Conservation (phyloP, 179 eudicot genomes). For the Nepenthes alata region DNA sequence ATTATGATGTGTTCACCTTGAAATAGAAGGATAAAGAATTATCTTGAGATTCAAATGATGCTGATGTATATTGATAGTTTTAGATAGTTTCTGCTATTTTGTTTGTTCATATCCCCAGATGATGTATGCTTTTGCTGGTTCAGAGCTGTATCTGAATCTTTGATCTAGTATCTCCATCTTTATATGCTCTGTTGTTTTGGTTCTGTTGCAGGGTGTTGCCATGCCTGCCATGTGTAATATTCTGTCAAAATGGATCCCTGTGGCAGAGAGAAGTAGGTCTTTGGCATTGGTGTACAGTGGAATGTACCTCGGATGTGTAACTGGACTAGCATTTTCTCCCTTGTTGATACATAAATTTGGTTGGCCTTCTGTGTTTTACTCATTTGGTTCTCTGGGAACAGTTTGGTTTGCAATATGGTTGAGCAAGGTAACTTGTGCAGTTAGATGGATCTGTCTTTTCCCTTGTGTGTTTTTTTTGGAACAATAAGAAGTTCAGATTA, state of each 20-base stretch:
- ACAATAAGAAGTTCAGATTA: too few relatives aligned
- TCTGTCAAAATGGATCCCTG: conserved; percentile 93
- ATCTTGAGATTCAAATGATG: too few relatives aligned
- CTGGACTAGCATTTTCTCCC: conserved; percentile 90
- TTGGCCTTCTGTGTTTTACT: conserved; percentile 93
- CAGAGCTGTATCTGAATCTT: not conserved
- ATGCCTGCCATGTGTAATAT: conserved; percentile 99
- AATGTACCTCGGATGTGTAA: conserved; percentile 94
- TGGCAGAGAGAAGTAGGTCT: conserved; percentile 90
- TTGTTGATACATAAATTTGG: conserved; percentile 64
- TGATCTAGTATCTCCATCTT: not conserved
- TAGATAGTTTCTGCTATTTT: too few relatives aligned
- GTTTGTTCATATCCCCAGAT: too few relatives aligned
- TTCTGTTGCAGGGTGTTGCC: conserved; percentile 72
- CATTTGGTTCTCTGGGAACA: conserved; percentile 90
- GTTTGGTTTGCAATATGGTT: conserved; percentile 82
- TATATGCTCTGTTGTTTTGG: conserved; percentile 8
- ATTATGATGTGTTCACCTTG: too few relatives aligned
- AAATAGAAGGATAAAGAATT: not conserved
- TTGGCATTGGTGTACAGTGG: conserved; percentile 95
- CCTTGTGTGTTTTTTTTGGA: too few relatives aligned
- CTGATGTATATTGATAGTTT: too few relatives aligned
- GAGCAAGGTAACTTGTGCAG: conserved; percentile 36
- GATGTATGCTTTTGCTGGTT: not conserved
- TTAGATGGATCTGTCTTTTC: not conserved